Base-by-base conservation (phyloP, 2,329 filamentous ascomycete species). In the Arachnomyces sp. region DNA sequence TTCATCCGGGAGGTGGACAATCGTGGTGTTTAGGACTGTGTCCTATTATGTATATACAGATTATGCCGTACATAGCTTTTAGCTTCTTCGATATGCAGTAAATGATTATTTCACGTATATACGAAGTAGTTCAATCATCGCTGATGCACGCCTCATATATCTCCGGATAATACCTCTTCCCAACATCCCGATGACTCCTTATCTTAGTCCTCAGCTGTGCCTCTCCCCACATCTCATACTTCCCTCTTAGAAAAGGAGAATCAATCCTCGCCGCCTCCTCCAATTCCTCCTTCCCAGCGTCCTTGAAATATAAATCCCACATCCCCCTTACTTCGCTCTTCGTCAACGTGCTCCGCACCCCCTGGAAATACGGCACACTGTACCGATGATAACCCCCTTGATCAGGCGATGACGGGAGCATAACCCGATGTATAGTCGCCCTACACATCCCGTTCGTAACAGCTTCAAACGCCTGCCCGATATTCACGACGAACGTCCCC, bases 181-280 rank as follows among this genome's bases (percentile, higher is more conserved):
- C 72, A 12, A 71, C 69, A 40, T 68, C 63, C 2, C 64, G 57
- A 52, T 75, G 72, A 40, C 71, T 74, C 9, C 71, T 57, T 8
- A 74, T 64, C 53, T 76, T 76, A 2, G 71, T 76, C 40, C 73
- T 58, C 31, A 76, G 50, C 54, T 75, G 71, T 4, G 68, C 66
- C 52, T 75, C 73, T 0, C 72, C 73, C 71, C 72, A 74, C 0
- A 72, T 75, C 38, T 73, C 65, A 43, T 74, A 75, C 30, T 59
- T 63, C 0, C 70, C 71, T 9, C 56, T 60, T 28, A 73, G 47
- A 42, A 76, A 76, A 0, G 70, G 59, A 28, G 71, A 72, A 43
- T 74, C 72, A 33, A 76, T 60, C 7, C 47, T 49, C 4, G 46
- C 48, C 1, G 54, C 66, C 40, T 66, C 64, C 0, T 52, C 55